A percentile compares a stretch with the other conserved stretches of the same genome.
Evolutionary conservation across 2,329 filamentous ascomycete species (phyloP).

Genomic region (Huntiella decipiens): DNA sequence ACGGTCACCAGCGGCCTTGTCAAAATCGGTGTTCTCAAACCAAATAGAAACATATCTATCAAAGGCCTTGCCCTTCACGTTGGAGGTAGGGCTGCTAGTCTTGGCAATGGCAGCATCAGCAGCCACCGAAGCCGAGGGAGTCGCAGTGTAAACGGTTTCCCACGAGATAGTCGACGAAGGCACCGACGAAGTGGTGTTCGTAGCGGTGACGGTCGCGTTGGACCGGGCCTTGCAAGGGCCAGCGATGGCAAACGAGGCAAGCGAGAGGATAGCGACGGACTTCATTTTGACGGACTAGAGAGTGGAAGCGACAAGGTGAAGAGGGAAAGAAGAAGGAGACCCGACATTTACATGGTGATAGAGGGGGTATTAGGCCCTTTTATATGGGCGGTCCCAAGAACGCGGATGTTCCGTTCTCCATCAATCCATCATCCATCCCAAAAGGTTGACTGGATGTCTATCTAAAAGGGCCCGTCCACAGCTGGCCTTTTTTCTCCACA

Average conservation of each 20-base stretch:
- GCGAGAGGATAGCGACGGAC: background rate
- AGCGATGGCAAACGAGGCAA: background rate
- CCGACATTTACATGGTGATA: too few relatives aligned
- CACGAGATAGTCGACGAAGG: constrained; percentile 1
- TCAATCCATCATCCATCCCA: too few relatives aligned
- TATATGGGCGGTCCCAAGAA: too few relatives aligned
- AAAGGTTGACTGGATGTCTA: too few relatives aligned
- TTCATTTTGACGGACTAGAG: background rate
- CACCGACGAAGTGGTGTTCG: constrained; percentile 9
- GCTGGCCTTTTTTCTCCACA: too few relatives aligned
- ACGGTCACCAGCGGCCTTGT: constrained; percentile 44
- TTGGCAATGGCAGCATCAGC: constrained; percentile 26
- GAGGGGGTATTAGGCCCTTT: too few relatives aligned
- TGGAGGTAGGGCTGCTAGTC: constrained; percentile 39
- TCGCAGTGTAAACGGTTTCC: background rate
- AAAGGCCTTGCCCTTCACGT: constrained; percentile 53
- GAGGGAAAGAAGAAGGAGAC: background rate
- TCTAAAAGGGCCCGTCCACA: too few relatives aligned
- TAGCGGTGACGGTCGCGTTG: background rate
- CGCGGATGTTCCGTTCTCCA: too few relatives aligned
- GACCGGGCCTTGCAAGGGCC: constrained; percentile 9
- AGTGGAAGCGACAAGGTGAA: background rate
- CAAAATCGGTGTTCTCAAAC: constrained; percentile 59
- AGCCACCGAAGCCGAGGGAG: constrained; percentile 1
- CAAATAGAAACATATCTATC: constrained; percentile 55